Percentiles rank a stretch among this genome's conserved stretches.
Conservation (phyloP, 2,329 filamentous ascomycete species). For the Pyrenophora tritici-repentis region DNA sequence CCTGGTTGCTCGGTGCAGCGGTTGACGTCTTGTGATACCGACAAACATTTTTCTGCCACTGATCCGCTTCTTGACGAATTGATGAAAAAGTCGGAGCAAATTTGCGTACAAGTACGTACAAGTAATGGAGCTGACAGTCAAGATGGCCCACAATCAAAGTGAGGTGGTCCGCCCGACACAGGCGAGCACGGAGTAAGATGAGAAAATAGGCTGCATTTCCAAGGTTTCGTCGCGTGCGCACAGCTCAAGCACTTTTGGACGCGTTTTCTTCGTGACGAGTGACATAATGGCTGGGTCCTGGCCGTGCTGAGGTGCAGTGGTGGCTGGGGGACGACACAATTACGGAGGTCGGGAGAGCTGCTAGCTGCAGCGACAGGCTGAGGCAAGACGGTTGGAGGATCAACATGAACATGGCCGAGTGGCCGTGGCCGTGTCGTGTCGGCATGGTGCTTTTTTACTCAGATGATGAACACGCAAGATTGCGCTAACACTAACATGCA, state of each 20-base stretch:
- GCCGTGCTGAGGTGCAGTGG: constrained; percentile 29
- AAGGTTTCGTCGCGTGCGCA: constrained; percentile 38
- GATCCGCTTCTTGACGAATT: constrained; percentile 26
- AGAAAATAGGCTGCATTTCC: constrained; percentile 30
- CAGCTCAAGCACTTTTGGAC: constrained; percentile 36
- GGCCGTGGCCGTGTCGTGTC: too few species aligned
- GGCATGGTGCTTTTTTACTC: constrained; percentile 28
- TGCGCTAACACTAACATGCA: constrained; percentile 30
- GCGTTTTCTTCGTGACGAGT: constrained; percentile 40
- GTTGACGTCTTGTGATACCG: constrained; percentile 29
- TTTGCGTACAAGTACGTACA: constrained; percentile 23
- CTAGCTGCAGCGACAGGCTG: constrained; percentile 36
- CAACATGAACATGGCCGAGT: constrained; percentile 22
- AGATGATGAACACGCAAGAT: constrained; percentile 30
- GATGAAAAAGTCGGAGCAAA: constrained; percentile 25
- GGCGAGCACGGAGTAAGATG: constrained; percentile 32
- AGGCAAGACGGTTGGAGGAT: constrained; percentile 17
- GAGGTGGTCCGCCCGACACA: constrained; percentile 16
- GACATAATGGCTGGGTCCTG: constrained; percentile 28
- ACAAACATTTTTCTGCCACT: constrained; percentile 9
- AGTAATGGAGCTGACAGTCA: constrained; percentile 9
- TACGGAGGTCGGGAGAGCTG: constrained; percentile 33
- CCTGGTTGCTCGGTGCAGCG: too few species aligned
- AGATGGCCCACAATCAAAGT: constrained; percentile 28
- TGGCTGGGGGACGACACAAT: constrained; percentile 28